Conservation (phyloP, 345 rosid species). For the Erysimum cheiranthoides region DNA sequence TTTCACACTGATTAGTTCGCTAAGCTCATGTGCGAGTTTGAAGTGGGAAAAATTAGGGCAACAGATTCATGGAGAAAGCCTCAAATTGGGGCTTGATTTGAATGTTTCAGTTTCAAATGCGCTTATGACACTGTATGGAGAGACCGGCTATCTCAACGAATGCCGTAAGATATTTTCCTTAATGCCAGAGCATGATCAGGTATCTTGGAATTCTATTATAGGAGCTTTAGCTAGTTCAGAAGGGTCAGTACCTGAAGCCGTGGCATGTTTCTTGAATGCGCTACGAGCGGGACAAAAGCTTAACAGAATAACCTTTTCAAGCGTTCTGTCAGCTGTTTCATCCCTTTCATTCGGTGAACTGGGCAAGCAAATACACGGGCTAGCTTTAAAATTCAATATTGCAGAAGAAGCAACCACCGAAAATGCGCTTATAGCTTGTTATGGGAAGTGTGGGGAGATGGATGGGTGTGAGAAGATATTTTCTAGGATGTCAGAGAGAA, state of each 20-base stretch:
- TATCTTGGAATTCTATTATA: conserved; percentile 88
- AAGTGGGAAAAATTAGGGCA: conserved; percentile 65
- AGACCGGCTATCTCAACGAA: conserved; percentile 55
- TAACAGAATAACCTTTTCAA: conserved; percentile 74
- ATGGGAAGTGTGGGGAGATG: conserved; percentile 86
- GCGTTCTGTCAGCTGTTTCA: conserved; percentile 68
- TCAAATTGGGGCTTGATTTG: conserved; percentile 69
- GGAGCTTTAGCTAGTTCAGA: conserved; percentile 78
- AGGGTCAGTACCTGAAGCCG: conserved; percentile 55
- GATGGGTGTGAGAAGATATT: conserved; percentile 78
- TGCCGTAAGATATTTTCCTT: conserved; percentile 64
- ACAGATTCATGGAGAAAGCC: conserved; percentile 72
- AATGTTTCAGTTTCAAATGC: conserved; percentile 91
- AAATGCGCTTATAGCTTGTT: conserved; percentile 84
- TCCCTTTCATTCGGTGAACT: conserved; percentile 59
- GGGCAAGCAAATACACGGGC: conserved; percentile 69
- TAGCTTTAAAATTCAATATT: conserved; percentile 59
- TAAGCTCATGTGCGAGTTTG: conserved; percentile 91
- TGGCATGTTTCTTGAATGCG: conserved; percentile 61
- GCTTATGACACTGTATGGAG: conserved; percentile 78
- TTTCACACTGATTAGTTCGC: conserved; percentile 72
- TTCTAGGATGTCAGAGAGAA: conserved; percentile 75
- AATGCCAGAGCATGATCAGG: conserved; percentile 80
- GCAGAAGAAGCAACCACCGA: conserved; percentile 63
- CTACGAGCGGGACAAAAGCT: conserved; percentile 67